These are phyloP conservation scores for Komagataella kurtzmanii DNA, from an alignment of 805 yeast genomes.

Conservation along the genomic window DNA sequence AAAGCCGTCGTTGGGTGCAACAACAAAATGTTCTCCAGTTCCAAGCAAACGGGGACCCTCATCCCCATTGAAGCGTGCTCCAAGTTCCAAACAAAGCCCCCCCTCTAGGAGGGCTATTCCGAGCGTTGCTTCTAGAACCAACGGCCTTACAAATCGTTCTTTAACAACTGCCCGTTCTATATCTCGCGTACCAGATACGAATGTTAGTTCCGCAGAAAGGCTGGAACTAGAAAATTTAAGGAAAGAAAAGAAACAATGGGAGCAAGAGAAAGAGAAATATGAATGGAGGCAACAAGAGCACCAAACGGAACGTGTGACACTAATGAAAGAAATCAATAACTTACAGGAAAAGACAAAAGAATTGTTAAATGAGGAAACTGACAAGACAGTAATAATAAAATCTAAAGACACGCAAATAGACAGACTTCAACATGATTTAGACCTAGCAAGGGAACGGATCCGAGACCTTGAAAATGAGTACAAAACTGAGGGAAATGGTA, in stretches of 20 bases:
- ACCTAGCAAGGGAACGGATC: slow-evolving; percentile 37
- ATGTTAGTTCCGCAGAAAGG: slow-evolving; percentile 15
- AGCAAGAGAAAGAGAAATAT: slow-evolving; percentile 17
- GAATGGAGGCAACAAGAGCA: slow-evolving; percentile 16
- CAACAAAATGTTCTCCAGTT: slow-evolving; percentile 11
- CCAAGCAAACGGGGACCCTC: slow-evolving; percentile 63
- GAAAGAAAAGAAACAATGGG: slow-evolving; percentile 38
- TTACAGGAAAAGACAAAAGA: slow-evolving; percentile 23
- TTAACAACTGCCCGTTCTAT: not conserved
- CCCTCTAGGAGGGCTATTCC: slow-evolving; percentile 4
- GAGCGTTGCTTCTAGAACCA: not conserved
- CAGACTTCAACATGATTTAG: slow-evolving; percentile 49
- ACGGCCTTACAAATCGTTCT: slow-evolving; percentile 1
- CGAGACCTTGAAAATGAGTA: slow-evolving; percentile 36
- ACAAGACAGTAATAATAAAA: slow-evolving; percentile 35
- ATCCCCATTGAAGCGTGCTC: slow-evolving; percentile 43
- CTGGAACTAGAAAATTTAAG: slow-evolving; percentile 37
- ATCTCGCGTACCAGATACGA: slow-evolving; percentile 2
- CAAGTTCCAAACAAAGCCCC: not conserved
- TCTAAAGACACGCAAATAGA: slow-evolving; percentile 59
- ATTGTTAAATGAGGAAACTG: slow-evolving; percentile 36
- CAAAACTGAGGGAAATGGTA: not conserved
- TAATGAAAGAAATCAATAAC: slow-evolving; percentile 19
- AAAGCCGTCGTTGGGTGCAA: not conserved
- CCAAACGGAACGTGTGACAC: slow-evolving; percentile 15